Evolutionary conservation across 139 green algal genomes (phyloP).

Genomic region (Yamagishiella unicocca): DNA sequence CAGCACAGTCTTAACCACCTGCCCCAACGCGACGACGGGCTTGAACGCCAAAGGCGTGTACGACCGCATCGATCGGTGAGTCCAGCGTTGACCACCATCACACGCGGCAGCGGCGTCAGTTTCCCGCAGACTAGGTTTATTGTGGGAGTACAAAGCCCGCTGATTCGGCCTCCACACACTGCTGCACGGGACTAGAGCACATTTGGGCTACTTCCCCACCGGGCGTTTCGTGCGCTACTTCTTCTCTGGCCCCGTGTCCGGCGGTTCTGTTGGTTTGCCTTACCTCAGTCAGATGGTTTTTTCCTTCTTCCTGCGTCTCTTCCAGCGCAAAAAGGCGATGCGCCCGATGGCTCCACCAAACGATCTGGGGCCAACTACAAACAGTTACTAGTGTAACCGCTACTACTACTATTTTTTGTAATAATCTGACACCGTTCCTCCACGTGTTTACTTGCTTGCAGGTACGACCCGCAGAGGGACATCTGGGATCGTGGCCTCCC

Average conservation of each 20-base stretch:
- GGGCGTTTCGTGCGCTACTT: no score
- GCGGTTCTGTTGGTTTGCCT: not conserved
- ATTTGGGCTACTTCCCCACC: no score
- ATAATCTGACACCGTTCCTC: not conserved
- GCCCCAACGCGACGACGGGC: not conserved
- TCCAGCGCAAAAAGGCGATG: no score
- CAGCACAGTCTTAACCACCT: not conserved
- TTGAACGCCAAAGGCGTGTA: not conserved
- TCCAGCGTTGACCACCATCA: no score
- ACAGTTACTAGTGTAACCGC: no score
- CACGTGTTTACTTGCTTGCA: not conserved
- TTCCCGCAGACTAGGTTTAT: no score
- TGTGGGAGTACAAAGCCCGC: no score
- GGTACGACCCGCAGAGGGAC: not conserved
- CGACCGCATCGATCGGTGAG: not conserved
- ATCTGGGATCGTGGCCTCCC: not conserved
- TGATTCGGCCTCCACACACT: no score
- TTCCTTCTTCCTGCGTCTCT: not conserved
- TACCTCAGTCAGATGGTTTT: not conserved
- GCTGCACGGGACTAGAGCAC: no score
- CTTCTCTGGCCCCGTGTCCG: not conserved
- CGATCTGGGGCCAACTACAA: no score
- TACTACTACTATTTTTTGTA: not conserved
- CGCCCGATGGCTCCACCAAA: no score
- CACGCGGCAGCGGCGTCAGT: no score